phyloP scores from a whole-genome alignment of 495 filamentous ascomycete genomes.

The Hypoxylon trugodes region DNA sequence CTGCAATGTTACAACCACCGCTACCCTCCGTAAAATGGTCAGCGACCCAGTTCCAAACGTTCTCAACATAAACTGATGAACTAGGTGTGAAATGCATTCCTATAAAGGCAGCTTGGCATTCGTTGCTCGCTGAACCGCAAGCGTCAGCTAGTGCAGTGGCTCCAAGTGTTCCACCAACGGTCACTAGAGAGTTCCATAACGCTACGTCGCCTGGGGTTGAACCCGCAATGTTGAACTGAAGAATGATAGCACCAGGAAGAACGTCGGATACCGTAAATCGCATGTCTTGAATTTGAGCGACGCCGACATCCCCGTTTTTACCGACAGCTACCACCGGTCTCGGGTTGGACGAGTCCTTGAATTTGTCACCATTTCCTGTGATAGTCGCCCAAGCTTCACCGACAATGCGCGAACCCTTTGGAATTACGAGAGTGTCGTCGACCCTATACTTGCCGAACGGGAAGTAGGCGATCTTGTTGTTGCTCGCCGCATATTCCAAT shows the following conservation, averaged over 20 bases:
- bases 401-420: slow-evolving; percentile 62
- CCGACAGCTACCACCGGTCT: slow-evolving; percentile 68
- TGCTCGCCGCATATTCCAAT: slow-evolving; percentile 44
- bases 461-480: slow-evolving; percentile 55
- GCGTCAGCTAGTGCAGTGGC: slow-evolving; percentile 48
- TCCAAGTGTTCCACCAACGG: slow-evolving; percentile 66
- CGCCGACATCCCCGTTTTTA: slow-evolving; percentile 61
- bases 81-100: slow-evolving; percentile 68
- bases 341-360: slow-evolving; percentile 59
- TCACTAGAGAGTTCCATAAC: slow-evolving; percentile 68
- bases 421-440: slow-evolving; percentile 58
- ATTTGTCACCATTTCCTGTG: slow-evolving; percentile 57
- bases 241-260: slow-evolving; percentile 56
- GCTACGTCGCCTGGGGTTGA: slow-evolving; percentile 63
- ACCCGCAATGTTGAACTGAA: slow-evolving; percentile 68
- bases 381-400: slow-evolving; percentile 61
- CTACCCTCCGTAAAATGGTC: slow-evolving; percentile 74
- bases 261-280: slow-evolving; percentile 57
- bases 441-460: slow-evolving; percentile 60
- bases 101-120: slow-evolving; percentile 69
- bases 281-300: slow-evolving; percentile 67
- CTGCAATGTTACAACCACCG: slow-evolving; percentile 54
- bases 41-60: slow-evolving; percentile 75
- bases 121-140: slow-evolving; percentile 51
- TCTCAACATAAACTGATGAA: slow-evolving; percentile 70